Evolutionary conservation across 2,329 filamentous ascomycete genomes (phyloP), one percentile per base, ranked within the genome.

Genomic region (Paecilomyces fulvus): DNA sequence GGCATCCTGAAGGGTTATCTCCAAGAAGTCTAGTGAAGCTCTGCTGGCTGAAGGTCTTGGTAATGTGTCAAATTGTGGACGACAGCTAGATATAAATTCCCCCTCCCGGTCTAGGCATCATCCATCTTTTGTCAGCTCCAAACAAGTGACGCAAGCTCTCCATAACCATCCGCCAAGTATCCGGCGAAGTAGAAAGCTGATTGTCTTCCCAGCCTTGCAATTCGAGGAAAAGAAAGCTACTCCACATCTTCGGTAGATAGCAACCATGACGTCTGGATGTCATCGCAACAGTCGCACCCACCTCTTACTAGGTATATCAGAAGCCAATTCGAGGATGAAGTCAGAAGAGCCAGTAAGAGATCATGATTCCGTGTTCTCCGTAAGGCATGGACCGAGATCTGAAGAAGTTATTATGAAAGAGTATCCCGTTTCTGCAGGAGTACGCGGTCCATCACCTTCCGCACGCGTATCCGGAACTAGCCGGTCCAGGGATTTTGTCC

Each of bases 1-100:
- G 57, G 53, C 59, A 63, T 67, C 17, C 30, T 49, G 14, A 28
- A 20, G 17, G 10, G 48, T 12, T 37, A 20, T 30, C 10, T 48
- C 46, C 33, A 37, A 21, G 14, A 28, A 37, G 30, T 23, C 31
- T 9, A 49, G 21, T 25, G 12, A 28, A 49, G 48, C 14, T 43
- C n/a, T 43, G 37, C 37, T 43, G 30, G 30, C 12, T 31, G 37
- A 43, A 43, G 37, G 4, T 17, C n/a, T 12, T 43, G 8, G 8
- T 9, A 43, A 9, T 1, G 7, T 8, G 14, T 17, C 37, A 43
- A 12, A 43, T 6, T n/a, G 37, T 9, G 14, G 14, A 43, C 17
- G 14, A 17, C n/a, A 17, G 37, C n/a, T 43, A 43, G 37, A 43
- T 43, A 43, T 43, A 43, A 14, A 43, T n/a, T 43, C 17, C n/a